phyloP scores from a whole-genome alignment of 1,139 yeast genomes.

The Yamadazyma mexicana region DNA sequence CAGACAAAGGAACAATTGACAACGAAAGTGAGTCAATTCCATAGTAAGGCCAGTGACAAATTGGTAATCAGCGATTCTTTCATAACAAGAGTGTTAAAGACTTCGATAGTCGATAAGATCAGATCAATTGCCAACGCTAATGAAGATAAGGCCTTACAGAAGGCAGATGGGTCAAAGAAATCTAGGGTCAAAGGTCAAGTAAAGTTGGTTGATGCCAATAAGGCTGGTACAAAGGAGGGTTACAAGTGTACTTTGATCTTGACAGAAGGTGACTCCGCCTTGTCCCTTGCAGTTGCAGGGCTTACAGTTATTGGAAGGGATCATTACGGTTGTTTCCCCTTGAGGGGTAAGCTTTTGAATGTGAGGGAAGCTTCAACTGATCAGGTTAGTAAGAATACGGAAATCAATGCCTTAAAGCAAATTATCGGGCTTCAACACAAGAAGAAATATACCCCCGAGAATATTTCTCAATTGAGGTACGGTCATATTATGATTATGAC shows the following conservation, averaged over 20 bases:
- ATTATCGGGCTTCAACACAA: slow-evolving; percentile 96
- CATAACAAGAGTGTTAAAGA: slow-evolving; percentile 65
- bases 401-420: slow-evolving; percentile 92
- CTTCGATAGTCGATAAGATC: slow-evolving; percentile 81
- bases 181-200: slow-evolving; percentile 86
- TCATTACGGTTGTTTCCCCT: slow-evolving; percentile 91
- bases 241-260: slow-evolving; percentile 87
- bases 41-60: slow-evolving; percentile 64
- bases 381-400: slow-evolving; percentile 88
- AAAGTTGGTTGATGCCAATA: slow-evolving; percentile 93
- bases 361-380: slow-evolving; percentile 97
- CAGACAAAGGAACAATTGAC: slow-evolving; percentile 97
- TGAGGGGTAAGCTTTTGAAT: slow-evolving; percentile 90
- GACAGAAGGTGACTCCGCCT: slow-evolving; percentile 98
- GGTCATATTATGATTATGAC: slow-evolving; percentile 99
- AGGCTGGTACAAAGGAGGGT: slow-evolving; percentile 94
- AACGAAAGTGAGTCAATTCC: slow-evolving; percentile 85
- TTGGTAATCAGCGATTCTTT: slow-evolving; percentile 72
- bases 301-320: slow-evolving; percentile 95
- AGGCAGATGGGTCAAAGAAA: slow-evolving; percentile 87
- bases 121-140: slow-evolving; percentile 82
- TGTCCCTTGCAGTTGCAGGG: slow-evolving; percentile 91
- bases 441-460: slow-evolving; percentile 65
- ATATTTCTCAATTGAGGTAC: slow-evolving; percentile 75
- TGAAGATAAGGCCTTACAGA: slow-evolving; percentile 84